phyloP scores from a whole-genome alignment of 2,329 filamentous ascomycete genomes.

The Colletotrichum sp. region DNA sequence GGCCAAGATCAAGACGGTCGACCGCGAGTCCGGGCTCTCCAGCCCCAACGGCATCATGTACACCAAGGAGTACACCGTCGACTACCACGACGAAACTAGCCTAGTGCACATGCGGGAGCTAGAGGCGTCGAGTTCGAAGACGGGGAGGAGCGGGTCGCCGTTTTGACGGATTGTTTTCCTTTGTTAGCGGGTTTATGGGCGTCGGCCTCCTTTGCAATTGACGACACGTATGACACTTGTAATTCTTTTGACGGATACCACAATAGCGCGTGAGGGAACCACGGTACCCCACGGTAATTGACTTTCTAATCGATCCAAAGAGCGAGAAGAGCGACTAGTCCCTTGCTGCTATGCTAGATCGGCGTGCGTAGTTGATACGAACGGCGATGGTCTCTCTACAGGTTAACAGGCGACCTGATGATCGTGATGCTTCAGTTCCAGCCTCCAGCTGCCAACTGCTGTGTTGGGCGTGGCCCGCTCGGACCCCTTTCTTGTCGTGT shows the following conservation, averaged over 20 bases:
- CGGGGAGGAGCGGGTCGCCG: constrained; percentile 1
- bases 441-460: background rate
- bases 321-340: background rate
- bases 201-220: background rate
- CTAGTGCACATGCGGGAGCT: constrained; percentile 34
- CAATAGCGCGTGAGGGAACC: background rate
- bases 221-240: background rate
- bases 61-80: constrained; percentile 38
- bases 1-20: constrained; percentile 10
- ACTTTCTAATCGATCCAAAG: background rate
- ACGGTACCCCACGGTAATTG: background rate
- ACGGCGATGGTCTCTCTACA: background rate
- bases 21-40: background rate
- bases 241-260: constrained; percentile 1
- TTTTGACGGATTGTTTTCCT: background rate
- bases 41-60: constrained; percentile 32
- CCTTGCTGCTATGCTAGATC: background rate
- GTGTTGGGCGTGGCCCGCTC: background rate
- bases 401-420: background rate
- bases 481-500: background rate
- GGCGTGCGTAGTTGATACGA: background rate
- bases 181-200: background rate
- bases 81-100: constrained; percentile 36
- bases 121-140: constrained; percentile 14
- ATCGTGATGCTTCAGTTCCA: background rate